These are phyloP conservation scores for Prunus yedoensis DNA, from an alignment of 331 rosid species.

Conservation along the genomic window DNA sequence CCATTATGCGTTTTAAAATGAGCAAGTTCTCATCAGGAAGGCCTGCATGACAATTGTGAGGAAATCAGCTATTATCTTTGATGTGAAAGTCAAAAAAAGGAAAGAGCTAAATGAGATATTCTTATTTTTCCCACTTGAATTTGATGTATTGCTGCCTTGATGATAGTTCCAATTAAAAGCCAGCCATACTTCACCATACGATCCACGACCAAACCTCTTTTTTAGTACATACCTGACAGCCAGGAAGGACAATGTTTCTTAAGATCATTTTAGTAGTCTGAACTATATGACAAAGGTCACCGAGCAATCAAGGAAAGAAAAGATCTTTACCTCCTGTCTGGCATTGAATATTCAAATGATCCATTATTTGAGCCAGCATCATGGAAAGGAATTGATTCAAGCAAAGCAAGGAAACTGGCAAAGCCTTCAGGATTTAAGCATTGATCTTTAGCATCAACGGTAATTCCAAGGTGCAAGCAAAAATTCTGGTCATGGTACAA, in stretches of 20 bases:
- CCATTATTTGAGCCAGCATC: conserved; percentile 59
- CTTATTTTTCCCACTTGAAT: conserved; percentile 37
- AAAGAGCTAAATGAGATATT: conserved; percentile 23
- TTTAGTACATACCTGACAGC: conserved; percentile 69
- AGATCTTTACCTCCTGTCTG: conserved; percentile 62
- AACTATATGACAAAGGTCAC: background rate
- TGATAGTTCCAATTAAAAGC: conserved; percentile 85
- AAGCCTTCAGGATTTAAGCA: conserved; percentile 86
- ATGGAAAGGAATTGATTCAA: conserved; percentile 89
- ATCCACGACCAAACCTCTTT: conserved; percentile 93
- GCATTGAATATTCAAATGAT: conserved; percentile 63
- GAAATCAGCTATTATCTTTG: conserved; percentile 37
- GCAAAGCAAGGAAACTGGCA: conserved; percentile 76
- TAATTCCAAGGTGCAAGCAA: conserved; percentile 69
- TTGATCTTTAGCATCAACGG: conserved; percentile 48
- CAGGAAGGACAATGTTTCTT: conserved; percentile 26
- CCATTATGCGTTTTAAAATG: conserved; percentile 96
- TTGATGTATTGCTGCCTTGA: conserved; percentile 44
- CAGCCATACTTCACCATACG: conserved; percentile 98
- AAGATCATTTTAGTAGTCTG: background rate
- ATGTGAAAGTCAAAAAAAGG: conserved; percentile 13
- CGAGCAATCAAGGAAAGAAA: conserved; percentile 11
- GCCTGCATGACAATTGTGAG: conserved; percentile 48
- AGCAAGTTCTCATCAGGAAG: conserved; percentile 57
- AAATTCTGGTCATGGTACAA: conserved; percentile 64